Evolutionary conservation across 2,329 filamentous ascomycete species (phyloP), one percentile per base, ranked within the genome.

Genomic region (Coniella vitis): DNA sequence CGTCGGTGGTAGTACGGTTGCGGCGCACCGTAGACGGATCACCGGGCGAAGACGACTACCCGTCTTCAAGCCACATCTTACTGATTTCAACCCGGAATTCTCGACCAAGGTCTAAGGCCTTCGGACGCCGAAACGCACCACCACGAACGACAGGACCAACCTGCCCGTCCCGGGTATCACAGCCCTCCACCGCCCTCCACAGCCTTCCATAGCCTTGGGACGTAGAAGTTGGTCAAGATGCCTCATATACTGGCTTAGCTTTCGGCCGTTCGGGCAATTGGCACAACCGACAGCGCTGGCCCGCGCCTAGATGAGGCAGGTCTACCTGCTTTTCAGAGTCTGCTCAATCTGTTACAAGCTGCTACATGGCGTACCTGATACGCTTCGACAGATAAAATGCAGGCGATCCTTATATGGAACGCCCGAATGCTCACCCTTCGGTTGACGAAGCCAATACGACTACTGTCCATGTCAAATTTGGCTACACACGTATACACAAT

Each of bases 21-120:
- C 47, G 40, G 40, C 38, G 49, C 38, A 19, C 25, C 39, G 39
- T 47, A 48, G 51, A 47, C 51, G 19, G 38, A 49, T 49, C 42
- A 20, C 17, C 49, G 40, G 20, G 45, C 17, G 29, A 42, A 38
- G 29, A 44, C 37, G 38, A 53, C 38, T 36, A 38, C 22, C 43
- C 41, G 25, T 39, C 19, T 41, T 22, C 38, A 31, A 17, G 43
- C 39, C 40, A 32, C 31, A 42, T 50, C 22, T 52, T 38, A 21
- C 38, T 35, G 16, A 16, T 25, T 2, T 22, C 19, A 20, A 19
- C 14, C 22, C 7, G 25, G 12, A 16, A 22, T 22, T 25, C 9
- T 31, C 29, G 38, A 31, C 21, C 29, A n/a, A 16, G 13, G 22
- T 31, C 21, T n/a, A 41, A 42, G 13, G 25, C 25, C 35, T 47